phyloP scores from a whole-genome alignment of 2,329 filamentous ascomycete species.

The Diaporthe citriasiana region DNA sequence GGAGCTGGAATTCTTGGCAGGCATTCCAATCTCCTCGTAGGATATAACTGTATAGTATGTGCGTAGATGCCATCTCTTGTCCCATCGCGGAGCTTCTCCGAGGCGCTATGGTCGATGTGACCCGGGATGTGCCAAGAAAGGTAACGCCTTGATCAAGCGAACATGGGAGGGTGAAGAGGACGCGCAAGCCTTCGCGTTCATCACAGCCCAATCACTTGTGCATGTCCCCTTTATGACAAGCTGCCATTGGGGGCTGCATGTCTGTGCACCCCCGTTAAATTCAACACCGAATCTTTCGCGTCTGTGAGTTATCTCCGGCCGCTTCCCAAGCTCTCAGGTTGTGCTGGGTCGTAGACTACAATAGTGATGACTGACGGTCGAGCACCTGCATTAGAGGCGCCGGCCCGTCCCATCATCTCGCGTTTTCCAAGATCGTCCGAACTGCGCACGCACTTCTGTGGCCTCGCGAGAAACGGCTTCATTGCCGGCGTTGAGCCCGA shows the following conservation, averaged over 20 bases:
- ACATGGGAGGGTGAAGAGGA: neutral
- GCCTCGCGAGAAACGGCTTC: neutral
- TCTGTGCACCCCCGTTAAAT: neutral
- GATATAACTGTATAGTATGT: neutral
- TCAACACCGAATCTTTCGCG: neutral
- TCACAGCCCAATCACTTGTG: constrained; percentile 32
- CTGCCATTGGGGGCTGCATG: constrained; percentile 11
- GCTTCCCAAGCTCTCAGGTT: neutral
- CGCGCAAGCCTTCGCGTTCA: constrained; percentile 12
- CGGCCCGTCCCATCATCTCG: constrained; percentile 20
- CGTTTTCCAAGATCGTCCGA: neutral
- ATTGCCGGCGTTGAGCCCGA: neutral
- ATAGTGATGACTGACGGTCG: neutral
- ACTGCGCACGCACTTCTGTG: neutral
- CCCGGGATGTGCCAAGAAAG: constrained; percentile 7
- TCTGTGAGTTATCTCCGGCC: neutral
- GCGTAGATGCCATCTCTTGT: neutral
- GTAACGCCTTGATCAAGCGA: constrained; percentile 3
- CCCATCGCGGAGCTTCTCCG: constrained; percentile 1
- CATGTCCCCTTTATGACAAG: neutral
- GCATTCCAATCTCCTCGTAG: neutral
- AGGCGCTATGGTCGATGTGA: constrained; percentile 7
- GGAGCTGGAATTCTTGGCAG: neutral
- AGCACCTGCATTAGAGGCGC: constrained; percentile 19
- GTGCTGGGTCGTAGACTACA: neutral